A percentile compares a stretch with the other conserved stretches of the same genome.
phyloP scores from a whole-genome alignment of 2,329 filamentous ascomycete species.

The Apiospora sp. region DNA sequence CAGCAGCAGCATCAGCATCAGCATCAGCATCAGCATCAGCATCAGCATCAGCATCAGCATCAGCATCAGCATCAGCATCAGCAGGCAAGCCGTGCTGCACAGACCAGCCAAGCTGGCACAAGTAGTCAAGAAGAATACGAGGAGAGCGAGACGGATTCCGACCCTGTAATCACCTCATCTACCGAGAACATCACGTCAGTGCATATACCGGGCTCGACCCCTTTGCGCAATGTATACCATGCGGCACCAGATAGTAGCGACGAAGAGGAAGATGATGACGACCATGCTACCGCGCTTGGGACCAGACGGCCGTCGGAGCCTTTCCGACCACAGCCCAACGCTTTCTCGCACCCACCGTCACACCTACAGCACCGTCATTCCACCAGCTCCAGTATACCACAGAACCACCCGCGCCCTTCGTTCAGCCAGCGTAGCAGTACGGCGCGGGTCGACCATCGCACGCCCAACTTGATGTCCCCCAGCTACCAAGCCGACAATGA shows the following conservation, averaged over 20 bases:
- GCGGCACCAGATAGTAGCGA: constrained; percentile 54
- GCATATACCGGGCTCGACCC: constrained; percentile 43
- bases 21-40: no score
- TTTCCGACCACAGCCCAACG: constrained; percentile 91
- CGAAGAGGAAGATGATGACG: constrained; percentile 69
- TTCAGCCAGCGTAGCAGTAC: constrained; percentile 59
- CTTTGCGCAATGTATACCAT: constrained; percentile 46
- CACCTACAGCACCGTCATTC: constrained; percentile 58
- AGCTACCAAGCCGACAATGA: constrained; percentile 88
- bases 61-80: constrained; percentile 1
- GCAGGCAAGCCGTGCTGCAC: background rate
- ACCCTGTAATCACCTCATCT: constrained; percentile 69
- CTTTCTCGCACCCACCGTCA: constrained; percentile 83
- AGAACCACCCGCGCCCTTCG: constrained; percentile 58
- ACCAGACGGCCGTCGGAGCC: constrained; percentile 55
- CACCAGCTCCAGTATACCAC: constrained; percentile 55
- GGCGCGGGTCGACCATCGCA: constrained; percentile 53
- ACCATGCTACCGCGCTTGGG: constrained; percentile 84
- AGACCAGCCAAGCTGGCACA: constrained; percentile 51
- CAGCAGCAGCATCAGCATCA: constrained; percentile 42
- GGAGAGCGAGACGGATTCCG: constrained; percentile 90
- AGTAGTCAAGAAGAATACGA: constrained; percentile 96
- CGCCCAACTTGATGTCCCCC: constrained; percentile 73
- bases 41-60: constrained; percentile 47
- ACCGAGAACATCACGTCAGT: constrained; percentile 57